phyloP scores from a whole-genome alignment of 1,139 yeast species.

The Blastobotrys arbuscula region DNA sequence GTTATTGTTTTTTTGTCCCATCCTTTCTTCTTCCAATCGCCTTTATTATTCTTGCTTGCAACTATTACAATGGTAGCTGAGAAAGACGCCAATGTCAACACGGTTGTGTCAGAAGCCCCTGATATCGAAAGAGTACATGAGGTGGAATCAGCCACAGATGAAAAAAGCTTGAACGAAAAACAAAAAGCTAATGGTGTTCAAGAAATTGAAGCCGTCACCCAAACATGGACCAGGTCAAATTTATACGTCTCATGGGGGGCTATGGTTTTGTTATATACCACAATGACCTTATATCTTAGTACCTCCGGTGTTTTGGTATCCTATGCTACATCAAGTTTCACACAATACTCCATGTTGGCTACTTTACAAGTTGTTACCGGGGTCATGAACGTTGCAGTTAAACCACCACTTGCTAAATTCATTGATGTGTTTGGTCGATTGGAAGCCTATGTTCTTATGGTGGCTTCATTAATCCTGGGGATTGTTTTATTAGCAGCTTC shows the following conservation, averaged over 20 bases:
- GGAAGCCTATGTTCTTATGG: slow-evolving; percentile 32
- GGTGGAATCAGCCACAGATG: not conserved
- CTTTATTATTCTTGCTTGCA: too few relatives aligned
- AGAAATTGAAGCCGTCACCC: slow-evolving; percentile 9
- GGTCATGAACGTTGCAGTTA: slow-evolving; percentile 37
- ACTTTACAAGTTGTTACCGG: slow-evolving; percentile 39
- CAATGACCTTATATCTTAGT: slow-evolving; percentile 35
- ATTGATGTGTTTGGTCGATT: slow-evolving; percentile 39
- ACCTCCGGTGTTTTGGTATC: slow-evolving; percentile 38
- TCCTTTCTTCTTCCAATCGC: too few relatives aligned
- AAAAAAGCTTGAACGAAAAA: not conserved
- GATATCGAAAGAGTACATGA: not conserved
- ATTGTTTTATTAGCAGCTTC: slow-evolving; percentile 1
- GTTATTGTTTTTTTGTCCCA: too few relatives aligned
- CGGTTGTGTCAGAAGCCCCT: not conserved
- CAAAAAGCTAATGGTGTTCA: slow-evolving; percentile 9
- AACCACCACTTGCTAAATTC: slow-evolving; percentile 39
- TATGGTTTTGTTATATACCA: slow-evolving; percentile 37
- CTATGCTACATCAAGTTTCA: slow-evolving; percentile 39
- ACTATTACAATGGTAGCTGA: too few relatives aligned
- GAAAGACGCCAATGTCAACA: too few relatives aligned
- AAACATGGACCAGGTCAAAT: slow-evolving; percentile 22
- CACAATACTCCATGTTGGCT: slow-evolving; percentile 37
- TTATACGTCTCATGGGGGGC: slow-evolving; percentile 27
- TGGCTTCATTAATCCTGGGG: slow-evolving; percentile 20